Conservation (phyloP, 768 basidiomycete species). For the Leccinum disarticulatum region DNA sequence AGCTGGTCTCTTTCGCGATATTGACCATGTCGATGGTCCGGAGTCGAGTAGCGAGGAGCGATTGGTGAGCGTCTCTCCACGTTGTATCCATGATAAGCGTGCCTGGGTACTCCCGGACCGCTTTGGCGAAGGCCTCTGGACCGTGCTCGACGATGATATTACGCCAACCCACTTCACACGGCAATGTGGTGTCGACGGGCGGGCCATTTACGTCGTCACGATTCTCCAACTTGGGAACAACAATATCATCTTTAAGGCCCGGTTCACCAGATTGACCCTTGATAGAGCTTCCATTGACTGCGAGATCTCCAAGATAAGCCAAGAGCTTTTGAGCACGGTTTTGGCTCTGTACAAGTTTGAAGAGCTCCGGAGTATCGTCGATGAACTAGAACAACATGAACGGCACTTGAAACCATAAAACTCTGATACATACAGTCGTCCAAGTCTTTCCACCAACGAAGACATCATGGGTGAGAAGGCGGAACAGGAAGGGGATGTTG, state of each 20-base stretch:
- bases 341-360: constrained; percentile 96
- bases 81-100: constrained; percentile 98
- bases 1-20: constrained; percentile 96
- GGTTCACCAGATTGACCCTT: constrained; percentile 96
- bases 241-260: constrained; percentile 85
- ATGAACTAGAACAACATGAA: constrained; percentile 68
- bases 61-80: constrained; percentile 99
- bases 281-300: constrained; percentile 97
- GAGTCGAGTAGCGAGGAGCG: constrained; percentile 92
- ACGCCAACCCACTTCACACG: constrained; percentile 92
- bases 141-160: constrained; percentile 98
- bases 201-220: constrained; percentile 72
- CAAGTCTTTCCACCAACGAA: constrained; percentile 97
- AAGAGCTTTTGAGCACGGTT: constrained; percentile 98
- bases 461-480: constrained; percentile 92
- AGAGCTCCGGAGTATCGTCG: constrained; percentile 98
- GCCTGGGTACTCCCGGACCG: constrained; percentile 94
- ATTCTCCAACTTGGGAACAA: constrained; percentile 77
- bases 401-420: background rate
- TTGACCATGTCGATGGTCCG: constrained; percentile 97
- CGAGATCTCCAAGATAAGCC: constrained; percentile 94
- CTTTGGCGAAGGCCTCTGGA: constrained; percentile 97
- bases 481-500: constrained; percentile 99
- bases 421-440: constrained; percentile 69
- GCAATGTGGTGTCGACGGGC: constrained; percentile 74